Percentiles rank a stretch among this genome's conserved stretches.
phyloP scores from a whole-genome alignment of 768 basidiomycete genomes.

The Auriculariales sp. region DNA sequence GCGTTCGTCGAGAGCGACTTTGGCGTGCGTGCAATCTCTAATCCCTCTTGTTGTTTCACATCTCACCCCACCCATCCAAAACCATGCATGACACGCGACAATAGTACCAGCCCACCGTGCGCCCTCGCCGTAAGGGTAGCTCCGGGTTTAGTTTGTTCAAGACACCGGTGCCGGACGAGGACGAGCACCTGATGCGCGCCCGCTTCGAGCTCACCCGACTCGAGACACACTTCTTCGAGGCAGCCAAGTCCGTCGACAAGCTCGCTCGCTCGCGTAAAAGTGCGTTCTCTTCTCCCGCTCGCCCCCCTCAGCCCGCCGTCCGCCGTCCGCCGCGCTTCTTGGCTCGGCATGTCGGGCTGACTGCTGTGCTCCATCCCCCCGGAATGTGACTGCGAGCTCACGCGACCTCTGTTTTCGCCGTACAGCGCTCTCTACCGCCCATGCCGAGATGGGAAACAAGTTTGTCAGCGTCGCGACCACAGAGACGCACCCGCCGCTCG shows the following conservation, averaged over 20 bases:
- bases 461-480: constrained; percentile 78
- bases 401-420: constrained; percentile 1
- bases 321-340: too few species aligned
- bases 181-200: constrained; percentile 81
- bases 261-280: constrained; percentile 69
- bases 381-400: too few species aligned
- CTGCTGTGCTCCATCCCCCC: too few species aligned
- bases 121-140: constrained; percentile 53
- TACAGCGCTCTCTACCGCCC: constrained; percentile 59
- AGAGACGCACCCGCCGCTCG: constrained; percentile 75
- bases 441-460: constrained; percentile 89
- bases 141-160: constrained; percentile 66
- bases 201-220: constrained; percentile 85
- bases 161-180: constrained; percentile 80
- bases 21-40: constrained; percentile 32
- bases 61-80: not conserved
- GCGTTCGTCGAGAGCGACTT: constrained; percentile 97
- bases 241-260: constrained; percentile 82
- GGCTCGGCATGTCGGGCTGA: too few species aligned
- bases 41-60: not conserved
- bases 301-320: not conserved
- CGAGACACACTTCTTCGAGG: constrained; percentile 84
- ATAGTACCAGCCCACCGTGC: constrained; percentile 65
- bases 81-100: not conserved
- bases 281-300: constrained; percentile 18